Evolutionary conservation across 192 early-diverging fungal genomes (phyloP).

Genomic region (Coemansia sp.): DNA sequence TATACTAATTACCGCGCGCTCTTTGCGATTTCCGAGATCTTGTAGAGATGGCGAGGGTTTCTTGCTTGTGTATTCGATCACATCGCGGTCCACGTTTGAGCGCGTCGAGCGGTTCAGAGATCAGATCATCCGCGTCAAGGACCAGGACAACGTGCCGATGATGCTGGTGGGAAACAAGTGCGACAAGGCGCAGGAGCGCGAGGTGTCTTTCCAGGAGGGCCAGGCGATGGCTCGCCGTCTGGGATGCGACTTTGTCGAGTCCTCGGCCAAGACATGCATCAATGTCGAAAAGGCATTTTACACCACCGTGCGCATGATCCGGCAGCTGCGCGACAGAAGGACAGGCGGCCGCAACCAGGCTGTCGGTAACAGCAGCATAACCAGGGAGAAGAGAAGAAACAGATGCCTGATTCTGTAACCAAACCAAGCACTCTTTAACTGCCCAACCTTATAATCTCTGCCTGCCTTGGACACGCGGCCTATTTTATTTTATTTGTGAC

Average conservation of each 20-base stretch:
- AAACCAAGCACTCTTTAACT: not conserved
- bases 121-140: slow-evolving; percentile 90
- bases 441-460: not conserved
- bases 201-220: slow-evolving; percentile 84
- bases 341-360: slow-evolving; percentile 34
- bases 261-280: slow-evolving; percentile 83
- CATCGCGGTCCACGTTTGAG: slow-evolving; percentile 83
- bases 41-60: slow-evolving; percentile 82
- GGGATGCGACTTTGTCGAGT: slow-evolving; percentile 84
- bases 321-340: slow-evolving; percentile 58
- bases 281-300: slow-evolving; percentile 91
- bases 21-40: not conserved
- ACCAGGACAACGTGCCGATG: slow-evolving; percentile 77
- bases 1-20: not conserved
- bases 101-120: slow-evolving; percentile 81
- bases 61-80: slow-evolving; percentile 87
- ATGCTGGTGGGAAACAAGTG: slow-evolving; percentile 97
- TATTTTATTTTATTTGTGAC: not conserved
- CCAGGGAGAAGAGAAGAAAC: slow-evolving; percentile 48
- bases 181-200: slow-evolving; percentile 77
- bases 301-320: slow-evolving; percentile 77
- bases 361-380: slow-evolving; percentile 28
- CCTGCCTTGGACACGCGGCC: not conserved
- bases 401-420: slow-evolving; percentile 48
- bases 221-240: slow-evolving; percentile 69